Evolutionary conservation across 2,329 filamentous ascomycete genomes (phyloP).

Genomic region (Exophiala lecanii-corni): DNA sequence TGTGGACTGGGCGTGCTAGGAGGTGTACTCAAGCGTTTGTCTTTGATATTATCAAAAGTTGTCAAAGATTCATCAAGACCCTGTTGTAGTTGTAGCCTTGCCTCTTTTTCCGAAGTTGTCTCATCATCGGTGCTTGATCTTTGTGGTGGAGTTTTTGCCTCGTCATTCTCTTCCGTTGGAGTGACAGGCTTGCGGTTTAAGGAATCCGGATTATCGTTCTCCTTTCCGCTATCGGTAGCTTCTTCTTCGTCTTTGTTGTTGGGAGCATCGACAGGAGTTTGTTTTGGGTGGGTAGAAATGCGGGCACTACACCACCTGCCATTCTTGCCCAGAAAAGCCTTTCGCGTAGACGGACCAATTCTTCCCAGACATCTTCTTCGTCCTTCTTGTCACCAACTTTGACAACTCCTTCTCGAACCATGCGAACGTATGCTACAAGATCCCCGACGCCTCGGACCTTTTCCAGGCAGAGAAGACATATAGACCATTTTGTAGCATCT

Average conservation of each 20-base stretch:
- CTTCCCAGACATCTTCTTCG: slow-evolving; percentile 88
- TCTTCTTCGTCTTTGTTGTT: slow-evolving; percentile 11
- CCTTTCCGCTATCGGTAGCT: slow-evolving; percentile 1
- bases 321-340: slow-evolving; percentile 97
- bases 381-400: slow-evolving; percentile 67
- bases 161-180: slow-evolving; percentile 4
- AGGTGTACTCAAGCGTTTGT: slow-evolving; percentile 18
- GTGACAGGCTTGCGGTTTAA: background rate
- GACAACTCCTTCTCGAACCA: slow-evolving; percentile 91
- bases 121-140: slow-evolving; percentile 1
- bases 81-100: slow-evolving; percentile 18
- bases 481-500: slow-evolving; percentile 78
- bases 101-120: slow-evolving; percentile 11
- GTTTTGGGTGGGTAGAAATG: slow-evolving; percentile 35
- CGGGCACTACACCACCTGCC: slow-evolving; percentile 82
- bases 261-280: slow-evolving; percentile 15
- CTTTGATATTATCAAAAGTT: slow-evolving; percentile 25
- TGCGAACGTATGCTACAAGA: slow-evolving; percentile 83
- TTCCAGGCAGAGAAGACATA: slow-evolving; percentile 82
- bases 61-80: slow-evolving; percentile 23
- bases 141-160: slow-evolving; percentile 1
- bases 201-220: slow-evolving; percentile 2
- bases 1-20: slow-evolving; percentile 19
- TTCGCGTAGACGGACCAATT: slow-evolving; percentile 81
- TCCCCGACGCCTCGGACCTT: slow-evolving; percentile 86